These are phyloP conservation scores for Musa balbisiana DNA, from an alignment of 202 grass and related monocot genomes.

Conservation along the genomic window DNA sequence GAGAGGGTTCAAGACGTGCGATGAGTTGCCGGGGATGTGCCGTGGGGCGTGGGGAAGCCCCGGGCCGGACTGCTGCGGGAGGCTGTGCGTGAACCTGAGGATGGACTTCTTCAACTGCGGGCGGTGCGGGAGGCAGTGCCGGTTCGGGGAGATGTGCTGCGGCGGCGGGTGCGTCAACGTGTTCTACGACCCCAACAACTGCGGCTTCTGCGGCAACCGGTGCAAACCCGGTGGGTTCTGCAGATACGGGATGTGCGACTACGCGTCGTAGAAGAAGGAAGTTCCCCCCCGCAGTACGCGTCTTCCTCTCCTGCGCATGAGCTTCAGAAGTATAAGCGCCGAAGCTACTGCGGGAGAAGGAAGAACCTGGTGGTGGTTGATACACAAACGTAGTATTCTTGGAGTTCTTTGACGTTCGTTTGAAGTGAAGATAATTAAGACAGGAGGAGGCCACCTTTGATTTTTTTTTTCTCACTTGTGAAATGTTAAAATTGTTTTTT, in stretches of 20 bases:
- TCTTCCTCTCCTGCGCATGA: no score
- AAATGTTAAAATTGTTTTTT: no score
- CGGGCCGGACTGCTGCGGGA: conserved; percentile 38
- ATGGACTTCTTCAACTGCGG: conserved; percentile 40
- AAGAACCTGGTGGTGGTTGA: no score
- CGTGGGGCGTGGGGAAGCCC: conserved; percentile 18
- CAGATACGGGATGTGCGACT: conserved; percentile 31
- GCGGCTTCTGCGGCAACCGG: conserved; percentile 30
- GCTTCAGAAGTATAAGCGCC: no score
- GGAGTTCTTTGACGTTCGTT: no score
- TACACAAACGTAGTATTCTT: no score
- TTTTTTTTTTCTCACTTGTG: no score
- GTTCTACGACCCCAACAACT: conserved; percentile 34
- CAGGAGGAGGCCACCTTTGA: no score
- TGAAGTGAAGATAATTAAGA: no score
- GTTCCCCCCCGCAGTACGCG: no score
- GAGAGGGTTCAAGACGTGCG: conserved; percentile 22
- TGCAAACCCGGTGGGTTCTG: conserved; percentile 21
- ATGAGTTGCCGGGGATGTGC: conserved; percentile 31
- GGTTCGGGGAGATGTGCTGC: conserved; percentile 32
- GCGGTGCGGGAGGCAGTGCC: conserved; percentile 32
- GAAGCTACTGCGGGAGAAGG: no score
- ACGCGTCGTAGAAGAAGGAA: conserved; percentile 28
- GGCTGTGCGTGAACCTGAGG: conserved; percentile 27
- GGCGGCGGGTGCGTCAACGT: conserved; percentile 36